Percentiles rank a stretch among this genome's conserved stretches.
These are phyloP conservation scores for Angomonas ambiguus DNA, from an alignment of 208 protist genomes.

Conservation along the genomic window DNA sequence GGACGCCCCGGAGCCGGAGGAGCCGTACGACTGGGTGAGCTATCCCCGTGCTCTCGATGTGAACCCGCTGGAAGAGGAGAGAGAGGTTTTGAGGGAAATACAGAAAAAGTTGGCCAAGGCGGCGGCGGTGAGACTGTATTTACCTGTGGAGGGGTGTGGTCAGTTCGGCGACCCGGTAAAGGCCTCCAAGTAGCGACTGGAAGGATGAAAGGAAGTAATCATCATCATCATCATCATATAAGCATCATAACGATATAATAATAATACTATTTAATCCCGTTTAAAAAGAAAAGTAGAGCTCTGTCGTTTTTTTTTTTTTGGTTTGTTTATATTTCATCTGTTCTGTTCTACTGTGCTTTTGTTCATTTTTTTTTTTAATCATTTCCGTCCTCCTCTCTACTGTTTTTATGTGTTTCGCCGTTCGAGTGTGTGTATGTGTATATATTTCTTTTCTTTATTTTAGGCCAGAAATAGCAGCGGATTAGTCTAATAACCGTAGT, in stretches of 20 bases:
- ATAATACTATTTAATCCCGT: not conserved
- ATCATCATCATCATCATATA: not conserved
- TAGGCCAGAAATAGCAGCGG: not conserved
- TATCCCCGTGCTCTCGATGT: constrained; percentile 36
- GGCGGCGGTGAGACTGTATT: constrained; percentile 49
- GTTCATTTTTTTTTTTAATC: too few species aligned
- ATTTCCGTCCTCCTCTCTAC: not conserved
- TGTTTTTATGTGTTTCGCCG: not conserved
- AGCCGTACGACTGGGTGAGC: constrained; percentile 83
- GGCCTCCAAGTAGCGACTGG: not conserved
- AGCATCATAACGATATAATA: too few species aligned
- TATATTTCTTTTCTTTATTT: constrained; percentile 5
- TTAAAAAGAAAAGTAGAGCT: constrained; percentile 5
- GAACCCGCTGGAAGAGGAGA: constrained; percentile 31
- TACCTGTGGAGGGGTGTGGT: constrained; percentile 45
- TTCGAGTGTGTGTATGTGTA: not conserved
- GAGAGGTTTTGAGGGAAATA: constrained; percentile 40
- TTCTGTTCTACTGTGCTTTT: not conserved
- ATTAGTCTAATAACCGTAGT: constrained; percentile 1
- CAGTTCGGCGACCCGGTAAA: constrained; percentile 61
- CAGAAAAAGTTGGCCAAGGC: constrained; percentile 35
- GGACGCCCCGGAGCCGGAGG: constrained; percentile 41
- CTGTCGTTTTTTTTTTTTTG: not conserved
- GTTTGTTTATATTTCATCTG: not conserved
- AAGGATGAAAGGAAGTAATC: not conserved